A percentile compares a stretch with the other conserved stretches of the same genome.
These are phyloP conservation scores for Mycena sanguinolenta DNA, from an alignment of 768 basidiomycete genomes.

Conservation along the genomic window DNA sequence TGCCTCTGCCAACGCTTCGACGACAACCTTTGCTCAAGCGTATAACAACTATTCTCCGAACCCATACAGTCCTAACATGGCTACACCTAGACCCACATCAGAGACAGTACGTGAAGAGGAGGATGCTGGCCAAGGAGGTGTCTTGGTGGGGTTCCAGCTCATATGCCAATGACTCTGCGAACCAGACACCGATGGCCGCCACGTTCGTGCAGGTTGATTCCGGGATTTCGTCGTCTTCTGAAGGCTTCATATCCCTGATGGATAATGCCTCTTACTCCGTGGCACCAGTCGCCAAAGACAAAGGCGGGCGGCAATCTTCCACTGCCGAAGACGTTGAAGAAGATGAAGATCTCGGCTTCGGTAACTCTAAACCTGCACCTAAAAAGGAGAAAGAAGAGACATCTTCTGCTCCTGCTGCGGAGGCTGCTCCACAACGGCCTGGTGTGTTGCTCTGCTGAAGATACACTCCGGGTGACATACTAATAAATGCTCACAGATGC, in stretches of 20 bases:
- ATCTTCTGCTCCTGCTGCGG: conserved; percentile 38
- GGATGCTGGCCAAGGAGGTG: conserved; percentile 52
- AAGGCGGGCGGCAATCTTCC: conserved; percentile 12
- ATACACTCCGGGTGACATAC: background rate
- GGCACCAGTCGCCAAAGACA: conserved; percentile 42
- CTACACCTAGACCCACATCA: conserved; percentile 49
- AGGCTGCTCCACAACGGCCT: conserved; percentile 40
- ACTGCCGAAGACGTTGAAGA: conserved; percentile 70
- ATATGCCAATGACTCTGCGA: conserved; percentile 49
- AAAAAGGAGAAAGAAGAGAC: conserved; percentile 48
- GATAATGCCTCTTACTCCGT: conserved; percentile 66
- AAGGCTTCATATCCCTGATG: conserved; percentile 89
- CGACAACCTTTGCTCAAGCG: conserved; percentile 64
- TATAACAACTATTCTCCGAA: conserved; percentile 54
- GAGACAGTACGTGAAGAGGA: conserved; percentile 41
- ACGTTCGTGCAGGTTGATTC: conserved; percentile 71
- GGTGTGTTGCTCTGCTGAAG: conserved; percentile 40
- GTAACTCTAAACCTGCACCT: conserved; percentile 70
- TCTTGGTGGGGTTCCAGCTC: conserved; percentile 76
- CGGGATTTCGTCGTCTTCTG: conserved; percentile 55
- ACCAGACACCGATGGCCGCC: conserved; percentile 76
- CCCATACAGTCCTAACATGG: conserved; percentile 49
- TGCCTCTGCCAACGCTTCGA: conserved; percentile 64
- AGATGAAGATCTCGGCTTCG: conserved; percentile 94
- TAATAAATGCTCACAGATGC: conserved; percentile 8